A percentile compares a stretch with the other conserved stretches of the same genome.
These are phyloP conservation scores for Fusarium nisikadoi DNA, from an alignment of 2,329 filamentous ascomycete species.

Conservation along the genomic window DNA sequence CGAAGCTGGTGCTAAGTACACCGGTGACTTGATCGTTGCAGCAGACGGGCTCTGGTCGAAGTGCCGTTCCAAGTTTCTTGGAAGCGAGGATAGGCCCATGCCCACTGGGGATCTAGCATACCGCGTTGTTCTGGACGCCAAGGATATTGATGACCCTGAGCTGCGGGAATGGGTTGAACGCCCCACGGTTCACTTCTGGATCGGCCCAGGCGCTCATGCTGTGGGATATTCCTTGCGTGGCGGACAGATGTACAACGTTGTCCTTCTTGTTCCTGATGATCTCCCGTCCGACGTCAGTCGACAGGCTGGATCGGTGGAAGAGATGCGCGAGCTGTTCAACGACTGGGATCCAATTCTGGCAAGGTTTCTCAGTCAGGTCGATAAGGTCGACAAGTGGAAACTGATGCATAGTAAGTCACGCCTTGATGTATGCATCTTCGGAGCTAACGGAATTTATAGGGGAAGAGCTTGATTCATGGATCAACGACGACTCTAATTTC, in stretches of 20 bases:
- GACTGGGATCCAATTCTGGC: slow-evolving; percentile 15
- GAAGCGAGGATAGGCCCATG: slow-evolving; percentile 58
- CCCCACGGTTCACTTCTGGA: slow-evolving; percentile 69
- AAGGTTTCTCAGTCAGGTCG: slow-evolving; percentile 9
- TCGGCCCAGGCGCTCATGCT: slow-evolving; percentile 69
- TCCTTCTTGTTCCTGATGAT: slow-evolving; percentile 72
- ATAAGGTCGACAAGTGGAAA: slow-evolving; percentile 7
- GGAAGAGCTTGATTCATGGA: slow-evolving; percentile 52
- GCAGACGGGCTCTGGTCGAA: slow-evolving; percentile 73
- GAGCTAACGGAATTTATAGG: background rate
- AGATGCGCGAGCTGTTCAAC: slow-evolving; percentile 5
- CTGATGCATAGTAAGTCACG: slow-evolving; percentile 9
- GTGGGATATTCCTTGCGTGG: slow-evolving; percentile 71
- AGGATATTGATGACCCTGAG: slow-evolving; percentile 62
- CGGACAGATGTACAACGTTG: slow-evolving; percentile 72
- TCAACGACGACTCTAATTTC: slow-evolving; percentile 62
- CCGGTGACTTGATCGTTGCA: slow-evolving; percentile 58
- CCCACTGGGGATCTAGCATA: slow-evolving; percentile 74
- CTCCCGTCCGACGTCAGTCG: slow-evolving; percentile 61
- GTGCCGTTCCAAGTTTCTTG: slow-evolving; percentile 61
- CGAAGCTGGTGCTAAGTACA: slow-evolving; percentile 49
- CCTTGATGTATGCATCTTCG: rapidly evolving
- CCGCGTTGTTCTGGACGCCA: slow-evolving; percentile 65
- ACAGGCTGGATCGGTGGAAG: slow-evolving; percentile 7
- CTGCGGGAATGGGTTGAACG: slow-evolving; percentile 64